Evolutionary conservation across 495 filamentous ascomycete species (phyloP).

Genomic region (Penicillium diatomitis): DNA sequence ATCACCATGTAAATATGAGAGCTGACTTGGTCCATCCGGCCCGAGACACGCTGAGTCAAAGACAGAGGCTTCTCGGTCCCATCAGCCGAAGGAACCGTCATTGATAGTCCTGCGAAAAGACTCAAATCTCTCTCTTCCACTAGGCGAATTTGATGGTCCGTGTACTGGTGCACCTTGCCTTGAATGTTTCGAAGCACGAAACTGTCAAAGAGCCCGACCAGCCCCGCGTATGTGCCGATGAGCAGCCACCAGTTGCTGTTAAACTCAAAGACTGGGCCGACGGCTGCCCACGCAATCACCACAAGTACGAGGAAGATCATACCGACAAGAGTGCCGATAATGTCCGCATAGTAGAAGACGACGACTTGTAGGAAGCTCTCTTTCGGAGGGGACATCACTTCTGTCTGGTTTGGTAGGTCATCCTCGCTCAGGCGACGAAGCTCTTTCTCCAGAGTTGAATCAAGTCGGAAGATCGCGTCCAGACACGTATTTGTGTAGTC

Average conservation of each 20-base stretch:
- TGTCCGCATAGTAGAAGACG: slow-evolving; percentile 27
- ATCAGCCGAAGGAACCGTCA: slow-evolving; percentile 1
- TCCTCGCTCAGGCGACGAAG: slow-evolving; percentile 21
- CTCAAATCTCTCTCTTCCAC: slow-evolving; percentile 11
- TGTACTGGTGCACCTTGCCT: slow-evolving; percentile 16
- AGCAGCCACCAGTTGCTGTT: slow-evolving; percentile 32
- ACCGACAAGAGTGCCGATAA: slow-evolving; percentile 27
- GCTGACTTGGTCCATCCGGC: slow-evolving; percentile 14
- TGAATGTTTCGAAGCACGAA: slow-evolving; percentile 33
- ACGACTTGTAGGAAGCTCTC: slow-evolving; percentile 15
- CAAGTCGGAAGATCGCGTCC: slow-evolving; percentile 24
- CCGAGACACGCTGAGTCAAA: slow-evolving; percentile 13
- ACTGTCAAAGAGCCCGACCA: slow-evolving; percentile 29
- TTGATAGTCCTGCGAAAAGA: slow-evolving; percentile 10
- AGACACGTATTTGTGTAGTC: slow-evolving; percentile 20
- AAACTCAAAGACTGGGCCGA: slow-evolving; percentile 22
- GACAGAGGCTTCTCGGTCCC: neutral
- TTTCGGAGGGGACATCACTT: slow-evolving; percentile 16
- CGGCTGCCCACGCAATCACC: slow-evolving; percentile 20
- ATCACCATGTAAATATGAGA: slow-evolving; percentile 18
- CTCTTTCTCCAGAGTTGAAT: slow-evolving; percentile 24
- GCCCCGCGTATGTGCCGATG: slow-evolving; percentile 34
- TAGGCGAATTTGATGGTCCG: slow-evolving; percentile 17
- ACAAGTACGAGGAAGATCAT: slow-evolving; percentile 21
- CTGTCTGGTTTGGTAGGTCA: slow-evolving; percentile 10